phyloP scores from a whole-genome alignment of 2,329 filamentous ascomycete species.

The Didymella pinodella region DNA sequence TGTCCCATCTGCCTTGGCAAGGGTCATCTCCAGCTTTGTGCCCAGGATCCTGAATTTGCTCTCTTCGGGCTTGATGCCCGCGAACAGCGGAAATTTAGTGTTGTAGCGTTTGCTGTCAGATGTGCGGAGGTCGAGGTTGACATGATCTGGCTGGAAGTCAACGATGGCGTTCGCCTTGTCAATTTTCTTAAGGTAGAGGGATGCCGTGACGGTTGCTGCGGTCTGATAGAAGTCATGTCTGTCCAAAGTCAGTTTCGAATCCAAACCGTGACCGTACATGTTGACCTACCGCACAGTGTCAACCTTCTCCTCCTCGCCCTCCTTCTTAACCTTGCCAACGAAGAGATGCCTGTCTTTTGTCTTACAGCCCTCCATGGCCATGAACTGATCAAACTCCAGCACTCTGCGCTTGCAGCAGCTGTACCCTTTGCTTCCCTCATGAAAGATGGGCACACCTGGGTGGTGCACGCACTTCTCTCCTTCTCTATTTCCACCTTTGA shows the following conservation, averaged over 20 bases:
- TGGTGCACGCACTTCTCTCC: slow-evolving; percentile 86
- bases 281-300: slow-evolving; percentile 73
- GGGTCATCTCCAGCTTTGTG: slow-evolving; percentile 84
- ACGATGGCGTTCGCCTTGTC: slow-evolving; percentile 80
- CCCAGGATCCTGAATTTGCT: slow-evolving; percentile 83
- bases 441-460: slow-evolving; percentile 90
- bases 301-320: slow-evolving; percentile 73
- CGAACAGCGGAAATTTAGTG: slow-evolving; percentile 77
- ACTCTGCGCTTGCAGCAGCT: slow-evolving; percentile 95
- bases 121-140: slow-evolving; percentile 85
- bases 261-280: background rate
- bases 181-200: slow-evolving; percentile 97
- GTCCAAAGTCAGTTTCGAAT: slow-evolving; percentile 11
- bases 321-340: slow-evolving; percentile 78
- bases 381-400: slow-evolving; percentile 96
- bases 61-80: slow-evolving; percentile 75
- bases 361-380: slow-evolving; percentile 92
- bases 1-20: slow-evolving; percentile 75
- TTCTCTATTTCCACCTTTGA: slow-evolving; percentile 62
- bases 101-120: slow-evolving; percentile 84
- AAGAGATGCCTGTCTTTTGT: slow-evolving; percentile 86
- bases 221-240: slow-evolving; percentile 97
- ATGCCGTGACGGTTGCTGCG: slow-evolving; percentile 80
- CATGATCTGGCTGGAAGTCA: slow-evolving; percentile 67
- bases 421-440: slow-evolving; percentile 98